A percentile compares a stretch with the other conserved stretches of the same genome.
phyloP scores from a whole-genome alignment of 2,329 filamentous ascomycete genomes.

The Fusarium sp. region DNA sequence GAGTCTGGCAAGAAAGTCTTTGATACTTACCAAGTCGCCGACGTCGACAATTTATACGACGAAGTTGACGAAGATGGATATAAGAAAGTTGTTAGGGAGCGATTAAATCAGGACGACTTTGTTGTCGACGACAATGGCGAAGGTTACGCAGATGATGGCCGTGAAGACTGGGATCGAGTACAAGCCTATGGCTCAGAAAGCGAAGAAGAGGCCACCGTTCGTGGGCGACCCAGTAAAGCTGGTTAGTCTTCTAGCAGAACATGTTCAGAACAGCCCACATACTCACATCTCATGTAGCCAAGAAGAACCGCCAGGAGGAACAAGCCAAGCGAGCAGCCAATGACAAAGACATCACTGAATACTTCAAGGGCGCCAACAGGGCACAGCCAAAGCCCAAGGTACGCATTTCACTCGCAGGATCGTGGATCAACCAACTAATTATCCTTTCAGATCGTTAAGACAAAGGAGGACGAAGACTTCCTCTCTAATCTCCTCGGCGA shows the following conservation, averaged over 20 bases:
- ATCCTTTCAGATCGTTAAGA: slow-evolving; percentile 73
- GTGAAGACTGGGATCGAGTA: slow-evolving; percentile 90
- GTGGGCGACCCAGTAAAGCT: slow-evolving; percentile 64
- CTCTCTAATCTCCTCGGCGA: slow-evolving; percentile 86
- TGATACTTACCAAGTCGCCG: slow-evolving; percentile 86
- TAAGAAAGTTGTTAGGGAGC: slow-evolving; percentile 91
- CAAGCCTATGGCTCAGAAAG: slow-evolving; percentile 79
- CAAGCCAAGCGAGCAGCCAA: slow-evolving; percentile 86
- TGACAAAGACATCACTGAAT: slow-evolving; percentile 92
- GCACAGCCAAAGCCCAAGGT: slow-evolving; percentile 85
- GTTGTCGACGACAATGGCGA: slow-evolving; percentile 98
- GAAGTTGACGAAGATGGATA: slow-evolving; percentile 97
- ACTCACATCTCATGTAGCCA: slow-evolving; percentile 65
- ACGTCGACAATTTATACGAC: slow-evolving; percentile 89
- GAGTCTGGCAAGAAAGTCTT: slow-evolving; percentile 92
- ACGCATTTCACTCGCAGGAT: slow-evolving; percentile 12
- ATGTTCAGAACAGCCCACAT: neutral
- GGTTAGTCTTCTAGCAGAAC: slow-evolving; percentile 53
- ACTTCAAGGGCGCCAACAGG: slow-evolving; percentile 81
- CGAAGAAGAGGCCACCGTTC: slow-evolving; percentile 62
- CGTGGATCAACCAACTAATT: neutral
- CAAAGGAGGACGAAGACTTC: slow-evolving; percentile 90
- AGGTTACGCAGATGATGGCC: slow-evolving; percentile 95
- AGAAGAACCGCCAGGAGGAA: slow-evolving; percentile 89
- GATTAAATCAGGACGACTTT: slow-evolving; percentile 95